Evolutionary conservation across 495 filamentous ascomycete species (phyloP), one percentile per base, ranked within the genome.

Genomic region (Articulospora tetracladia): DNA sequence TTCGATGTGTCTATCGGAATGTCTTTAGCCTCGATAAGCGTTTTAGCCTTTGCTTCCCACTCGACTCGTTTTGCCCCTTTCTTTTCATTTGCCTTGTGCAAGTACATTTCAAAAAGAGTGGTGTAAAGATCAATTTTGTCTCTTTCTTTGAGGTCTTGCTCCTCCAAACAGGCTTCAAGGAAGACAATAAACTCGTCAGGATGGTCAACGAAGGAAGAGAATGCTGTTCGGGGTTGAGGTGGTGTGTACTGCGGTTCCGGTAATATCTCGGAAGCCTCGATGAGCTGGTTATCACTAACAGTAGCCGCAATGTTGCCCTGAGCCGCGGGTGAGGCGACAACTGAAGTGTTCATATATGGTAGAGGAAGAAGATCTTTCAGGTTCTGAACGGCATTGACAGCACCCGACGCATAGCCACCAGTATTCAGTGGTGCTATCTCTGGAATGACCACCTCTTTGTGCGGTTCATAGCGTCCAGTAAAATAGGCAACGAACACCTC

Each of bases 31-130:
- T 85, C 92, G 68, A 87, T 92, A 58, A 93, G 74, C 41, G 78
- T 81, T 73, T 93, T 96, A 1, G 94, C 94, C 69, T 96, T 97
- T 17, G 74, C 78, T 66, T 97, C 91, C 94, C 94, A 98, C 59
- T 87, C 80, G 59, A 87, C 80, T 63, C 84, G 86, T 60, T 93
- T 86, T 3, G 76, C 73, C 41, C 86, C 84, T 63, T 84, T 88
- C 66, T 86, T 86, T n/a, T 83, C 78, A 64, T 83, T 88, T 41
- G 92, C 89, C 57, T 90, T 91, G 65, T 97, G 89, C 22, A 98
- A 79, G 70, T 97, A 98, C 86, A 98, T 97, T 69, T 98, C 94
- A 69, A 98, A 98, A 27, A 98, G 73, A 0, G 94, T 97, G 1
- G 94, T 98, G 72, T 93, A 93, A 41, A 98, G 83, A 71, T 98